These are phyloP conservation scores for Russula griseocarnosa DNA, from an alignment of 768 basidiomycete genomes.

Conservation along the genomic window DNA sequence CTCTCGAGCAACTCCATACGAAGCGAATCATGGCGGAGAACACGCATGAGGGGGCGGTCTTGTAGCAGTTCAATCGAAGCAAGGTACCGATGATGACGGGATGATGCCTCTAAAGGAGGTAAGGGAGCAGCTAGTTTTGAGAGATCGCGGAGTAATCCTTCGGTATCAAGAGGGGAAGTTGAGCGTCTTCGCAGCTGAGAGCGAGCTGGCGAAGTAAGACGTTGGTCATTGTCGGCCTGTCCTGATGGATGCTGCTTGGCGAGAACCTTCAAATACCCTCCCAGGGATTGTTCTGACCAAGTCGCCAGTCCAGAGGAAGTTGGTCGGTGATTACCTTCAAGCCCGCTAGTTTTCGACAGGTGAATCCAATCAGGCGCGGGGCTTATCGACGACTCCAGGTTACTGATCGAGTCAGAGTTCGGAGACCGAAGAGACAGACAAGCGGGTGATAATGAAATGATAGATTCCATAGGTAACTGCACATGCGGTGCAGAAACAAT, in stretches of 20 bases:
- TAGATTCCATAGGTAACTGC: neutral
- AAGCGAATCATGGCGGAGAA: constrained; percentile 44
- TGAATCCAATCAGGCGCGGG: neutral
- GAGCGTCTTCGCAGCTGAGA: neutral
- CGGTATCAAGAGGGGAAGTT: neutral
- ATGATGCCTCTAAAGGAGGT: constrained; percentile 23
- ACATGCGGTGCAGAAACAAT: neutral
- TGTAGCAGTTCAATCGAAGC: constrained; percentile 66
- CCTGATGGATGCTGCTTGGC: constrained; percentile 40
- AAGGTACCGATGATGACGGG: constrained; percentile 59
- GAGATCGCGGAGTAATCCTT: constrained; percentile 12
- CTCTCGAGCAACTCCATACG: constrained; percentile 62
- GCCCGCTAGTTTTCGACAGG: neutral
- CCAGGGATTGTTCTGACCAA: constrained; percentile 19
- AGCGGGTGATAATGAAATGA: neutral
- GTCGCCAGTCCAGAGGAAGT: neutral
- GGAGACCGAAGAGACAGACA: neutral
- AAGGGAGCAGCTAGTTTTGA: constrained; percentile 5
- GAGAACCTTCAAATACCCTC: constrained; percentile 36
- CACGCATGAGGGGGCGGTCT: constrained; percentile 55
- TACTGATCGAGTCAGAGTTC: neutral
- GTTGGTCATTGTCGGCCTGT: constrained; percentile 20
- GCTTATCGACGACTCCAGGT: neutral
- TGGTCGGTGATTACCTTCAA: neutral
- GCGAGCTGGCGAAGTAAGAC: neutral